Evolutionary conservation across 2,329 filamentous ascomycete species (phyloP).

Genomic region (Apiospora kogelbergensis): DNA sequence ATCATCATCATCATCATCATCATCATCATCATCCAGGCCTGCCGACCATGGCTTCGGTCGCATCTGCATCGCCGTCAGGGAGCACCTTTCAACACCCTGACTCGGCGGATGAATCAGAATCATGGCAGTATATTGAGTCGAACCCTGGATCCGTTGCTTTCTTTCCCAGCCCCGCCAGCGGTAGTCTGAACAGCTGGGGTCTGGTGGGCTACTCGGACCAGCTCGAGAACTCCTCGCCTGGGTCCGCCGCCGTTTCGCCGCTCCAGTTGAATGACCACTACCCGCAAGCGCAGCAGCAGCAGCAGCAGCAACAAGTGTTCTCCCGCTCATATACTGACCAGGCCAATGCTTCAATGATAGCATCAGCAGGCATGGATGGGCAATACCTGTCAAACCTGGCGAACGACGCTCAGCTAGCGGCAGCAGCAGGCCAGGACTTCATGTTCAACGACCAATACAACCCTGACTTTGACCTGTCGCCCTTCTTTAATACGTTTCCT

Average conservation of each 20-base stretch:
- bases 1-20: too few relatives aligned
- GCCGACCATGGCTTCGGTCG: constrained; percentile 30
- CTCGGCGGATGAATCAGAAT: constrained; percentile 33
- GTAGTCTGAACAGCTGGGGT: constrained; percentile 49
- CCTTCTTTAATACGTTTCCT: constrained; percentile 31
- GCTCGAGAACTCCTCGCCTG: constrained; percentile 29
- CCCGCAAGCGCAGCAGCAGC: constrained; percentile 35
- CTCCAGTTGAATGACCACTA: constrained; percentile 38
- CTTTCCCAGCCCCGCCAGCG: constrained; percentile 48
- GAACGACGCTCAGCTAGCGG: neutral
- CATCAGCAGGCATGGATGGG: constrained; percentile 25
- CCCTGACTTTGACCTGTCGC: constrained; percentile 18
- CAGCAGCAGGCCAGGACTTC: constrained; percentile 35
- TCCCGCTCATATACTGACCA: constrained; percentile 6
- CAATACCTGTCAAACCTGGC: constrained; percentile 27
- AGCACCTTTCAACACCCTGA: constrained; percentile 27
- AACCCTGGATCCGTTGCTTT: constrained; percentile 38
- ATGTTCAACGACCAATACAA: constrained; percentile 36
- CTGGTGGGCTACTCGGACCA: constrained; percentile 40
- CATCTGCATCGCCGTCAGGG: constrained; percentile 30
- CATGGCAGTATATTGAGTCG: constrained; percentile 32
- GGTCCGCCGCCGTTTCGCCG: constrained; percentile 39
- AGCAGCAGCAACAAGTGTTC: constrained; percentile 12
- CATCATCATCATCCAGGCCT: neutral
- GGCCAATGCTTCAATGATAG: constrained; percentile 7